Conservation (phyloP, 306 rosid species). For the Rosa chinensis region DNA sequence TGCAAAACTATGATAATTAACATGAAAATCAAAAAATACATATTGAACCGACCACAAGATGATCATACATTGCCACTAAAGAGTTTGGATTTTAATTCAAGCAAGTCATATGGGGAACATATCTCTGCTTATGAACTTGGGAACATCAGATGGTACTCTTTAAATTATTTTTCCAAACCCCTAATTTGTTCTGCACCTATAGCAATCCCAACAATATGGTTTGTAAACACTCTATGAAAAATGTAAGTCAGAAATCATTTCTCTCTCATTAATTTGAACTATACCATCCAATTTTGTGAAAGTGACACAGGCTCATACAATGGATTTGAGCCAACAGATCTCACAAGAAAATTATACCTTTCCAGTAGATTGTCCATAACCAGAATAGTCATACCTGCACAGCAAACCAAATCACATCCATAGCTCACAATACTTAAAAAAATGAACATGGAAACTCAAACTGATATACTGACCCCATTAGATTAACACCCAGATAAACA, state of each 20-base stretch:
- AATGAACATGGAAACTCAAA: not conserved
- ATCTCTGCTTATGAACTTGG: not conserved
- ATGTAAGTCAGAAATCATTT: not conserved
- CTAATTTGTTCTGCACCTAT: not conserved
- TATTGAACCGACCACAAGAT: not conserved
- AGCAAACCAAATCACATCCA: conserved; percentile 12
- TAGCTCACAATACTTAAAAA: not conserved
- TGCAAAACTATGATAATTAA: too few species aligned
- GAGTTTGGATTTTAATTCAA: not conserved
- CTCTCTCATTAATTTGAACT: not conserved
- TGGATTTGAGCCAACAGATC: not conserved
- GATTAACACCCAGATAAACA: conserved; percentile 60
- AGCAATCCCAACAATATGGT: not conserved
- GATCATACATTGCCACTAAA: not conserved
- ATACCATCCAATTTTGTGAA: not conserved
- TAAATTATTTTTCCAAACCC: not conserved
- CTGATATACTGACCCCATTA: conserved; percentile 56
- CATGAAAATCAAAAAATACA: not conserved
- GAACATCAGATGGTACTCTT: conserved; percentile 9
- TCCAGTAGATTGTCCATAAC: conserved; percentile 78
- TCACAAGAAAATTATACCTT: conserved; percentile 41
- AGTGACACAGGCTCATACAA: not conserved
- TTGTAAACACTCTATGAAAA: not conserved
- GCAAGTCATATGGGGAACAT: not conserved
- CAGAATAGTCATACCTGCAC: conserved; percentile 76